A percentile compares a stretch with the other conserved stretches of the same genome.
Conservation (phyloP, 169 alveolate species). For the Cyclospora cayetanensis region DNA sequence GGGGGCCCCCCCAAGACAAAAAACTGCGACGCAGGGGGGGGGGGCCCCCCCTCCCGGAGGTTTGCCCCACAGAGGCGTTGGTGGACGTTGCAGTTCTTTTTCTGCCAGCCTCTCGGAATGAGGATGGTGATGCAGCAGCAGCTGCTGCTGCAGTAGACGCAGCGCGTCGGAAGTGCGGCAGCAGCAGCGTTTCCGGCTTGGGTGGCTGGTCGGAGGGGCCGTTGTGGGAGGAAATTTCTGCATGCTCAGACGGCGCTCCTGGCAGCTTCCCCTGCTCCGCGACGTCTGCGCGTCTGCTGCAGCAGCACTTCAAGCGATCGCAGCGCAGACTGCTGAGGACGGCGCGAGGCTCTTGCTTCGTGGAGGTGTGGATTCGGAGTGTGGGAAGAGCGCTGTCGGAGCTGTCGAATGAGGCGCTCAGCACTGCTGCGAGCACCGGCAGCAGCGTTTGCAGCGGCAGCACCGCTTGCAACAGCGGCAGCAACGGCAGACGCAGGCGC, state of each 20-base stretch:
- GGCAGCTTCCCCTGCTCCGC: not conserved
- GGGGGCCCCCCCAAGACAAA: no score
- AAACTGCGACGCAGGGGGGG: not conserved
- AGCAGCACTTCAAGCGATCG: slow-evolving; percentile 1
- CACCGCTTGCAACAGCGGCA: slow-evolving; percentile 49
- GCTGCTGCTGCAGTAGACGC: slow-evolving; percentile 18
- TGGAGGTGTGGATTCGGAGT: slow-evolving; percentile 28
- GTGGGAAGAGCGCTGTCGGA: slow-evolving; percentile 27
- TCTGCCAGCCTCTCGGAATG: not conserved
- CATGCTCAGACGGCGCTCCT: not conserved
- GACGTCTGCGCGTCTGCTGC: slow-evolving; percentile 14
- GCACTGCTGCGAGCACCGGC: not conserved
- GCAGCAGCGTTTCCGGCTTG: slow-evolving; percentile 21
- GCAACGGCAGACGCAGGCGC: slow-evolving; percentile 32
- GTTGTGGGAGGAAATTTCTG: not conserved
- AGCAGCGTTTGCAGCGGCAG: slow-evolving; percentile 24
- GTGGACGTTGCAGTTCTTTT: slow-evolving; percentile 18
- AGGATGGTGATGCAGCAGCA: not conserved
- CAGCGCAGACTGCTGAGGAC: slow-evolving; percentile 43
- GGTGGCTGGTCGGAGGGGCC: slow-evolving; percentile 11
- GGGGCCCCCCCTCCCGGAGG: no score
- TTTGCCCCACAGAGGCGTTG: slow-evolving; percentile 39
- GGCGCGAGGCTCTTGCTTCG: slow-evolving; percentile 20
- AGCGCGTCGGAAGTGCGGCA: not conserved
- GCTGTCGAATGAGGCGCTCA: not conserved